Percentiles rank a stretch among this genome's conserved stretches.
phyloP scores from a whole-genome alignment of 73 alveolate species.

The Tetrahymena elliotti region DNA sequence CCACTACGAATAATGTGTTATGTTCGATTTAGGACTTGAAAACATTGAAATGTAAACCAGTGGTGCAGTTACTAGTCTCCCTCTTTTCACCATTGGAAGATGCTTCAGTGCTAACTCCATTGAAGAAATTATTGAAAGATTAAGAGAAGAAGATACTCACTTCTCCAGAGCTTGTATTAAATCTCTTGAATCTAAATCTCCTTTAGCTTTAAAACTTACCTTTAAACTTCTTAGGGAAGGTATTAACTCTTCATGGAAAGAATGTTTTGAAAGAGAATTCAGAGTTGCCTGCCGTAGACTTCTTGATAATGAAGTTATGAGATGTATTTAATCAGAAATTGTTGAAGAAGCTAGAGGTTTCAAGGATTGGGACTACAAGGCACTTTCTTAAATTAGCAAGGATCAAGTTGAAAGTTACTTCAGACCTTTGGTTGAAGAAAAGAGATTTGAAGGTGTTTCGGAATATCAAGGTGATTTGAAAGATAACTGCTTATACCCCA shows the following conservation, averaged over 20 bases:
- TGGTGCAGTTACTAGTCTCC: background rate
- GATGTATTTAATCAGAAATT: background rate
- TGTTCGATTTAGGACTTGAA: background rate
- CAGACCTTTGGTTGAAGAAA: background rate
- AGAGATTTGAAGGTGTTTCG: background rate
- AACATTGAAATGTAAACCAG: background rate
- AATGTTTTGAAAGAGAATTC: background rate
- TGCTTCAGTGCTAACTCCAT: background rate
- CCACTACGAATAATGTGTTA: background rate
- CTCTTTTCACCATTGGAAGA: background rate
- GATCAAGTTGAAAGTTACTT: background rate
- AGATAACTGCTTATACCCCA: background rate
- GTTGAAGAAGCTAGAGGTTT: background rate
- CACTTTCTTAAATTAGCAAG: background rate
- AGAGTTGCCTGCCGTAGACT: slow-evolving; percentile 1
- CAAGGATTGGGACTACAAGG: background rate
- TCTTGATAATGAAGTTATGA: background rate
- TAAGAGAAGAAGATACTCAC: background rate
- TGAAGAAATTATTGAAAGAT: background rate
- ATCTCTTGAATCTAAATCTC: background rate
- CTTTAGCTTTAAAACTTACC: background rate
- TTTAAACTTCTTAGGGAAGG: background rate
- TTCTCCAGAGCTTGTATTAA: background rate
- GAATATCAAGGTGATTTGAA: background rate
- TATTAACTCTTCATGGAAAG: background rate